Percentiles rank a stretch among this genome's conserved stretches.
Evolutionary conservation across 108 stramenopile species (phyloP).

Genomic region (Discostella stelligeroides): DNA sequence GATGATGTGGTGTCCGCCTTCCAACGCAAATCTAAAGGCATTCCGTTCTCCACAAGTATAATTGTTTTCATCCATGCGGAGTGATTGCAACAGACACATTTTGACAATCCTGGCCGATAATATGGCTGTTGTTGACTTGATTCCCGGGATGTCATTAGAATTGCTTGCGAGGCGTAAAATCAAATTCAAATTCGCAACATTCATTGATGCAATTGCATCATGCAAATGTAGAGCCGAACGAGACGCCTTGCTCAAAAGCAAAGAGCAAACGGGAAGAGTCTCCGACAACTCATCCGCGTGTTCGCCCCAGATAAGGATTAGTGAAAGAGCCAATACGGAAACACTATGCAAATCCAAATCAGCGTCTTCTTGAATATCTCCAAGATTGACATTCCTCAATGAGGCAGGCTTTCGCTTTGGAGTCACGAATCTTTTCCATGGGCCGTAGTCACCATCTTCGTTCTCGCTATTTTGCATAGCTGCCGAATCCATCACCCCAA

Average conservation of each 20-base stretch:
- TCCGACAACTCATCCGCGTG: constrained; percentile 31
- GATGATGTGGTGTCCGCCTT: constrained; percentile 14
- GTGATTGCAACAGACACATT: constrained; percentile 34
- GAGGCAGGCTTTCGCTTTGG: constrained; percentile 26
- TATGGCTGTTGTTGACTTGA: constrained; percentile 15
- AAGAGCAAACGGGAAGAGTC: constrained; percentile 7
- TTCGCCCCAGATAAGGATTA: constrained; percentile 35
- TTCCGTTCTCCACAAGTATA: not conserved
- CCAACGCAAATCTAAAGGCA: constrained; percentile 24
- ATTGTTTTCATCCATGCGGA: not conserved
- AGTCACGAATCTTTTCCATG: constrained; percentile 43
- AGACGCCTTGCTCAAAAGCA: constrained; percentile 38
- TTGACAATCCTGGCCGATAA: constrained; percentile 45
- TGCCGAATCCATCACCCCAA: constrained; percentile 26
- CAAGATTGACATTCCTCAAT: not conserved
- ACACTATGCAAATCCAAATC: constrained; percentile 6
- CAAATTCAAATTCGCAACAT: constrained; percentile 39
- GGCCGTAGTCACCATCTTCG: constrained; percentile 31
- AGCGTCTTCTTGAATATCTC: not conserved
- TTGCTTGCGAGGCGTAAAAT: constrained; percentile 31
- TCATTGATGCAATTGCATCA: not conserved
- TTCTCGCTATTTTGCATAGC: constrained; percentile 10
- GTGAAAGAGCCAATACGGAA: constrained; percentile 25
- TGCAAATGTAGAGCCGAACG: constrained; percentile 7
- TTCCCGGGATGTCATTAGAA: constrained; percentile 2